A percentile compares a stretch with the other conserved stretches of the same genome.
phyloP scores from a whole-genome alignment of 2,329 filamentous ascomycete genomes.

The Phialophora macrospora region DNA sequence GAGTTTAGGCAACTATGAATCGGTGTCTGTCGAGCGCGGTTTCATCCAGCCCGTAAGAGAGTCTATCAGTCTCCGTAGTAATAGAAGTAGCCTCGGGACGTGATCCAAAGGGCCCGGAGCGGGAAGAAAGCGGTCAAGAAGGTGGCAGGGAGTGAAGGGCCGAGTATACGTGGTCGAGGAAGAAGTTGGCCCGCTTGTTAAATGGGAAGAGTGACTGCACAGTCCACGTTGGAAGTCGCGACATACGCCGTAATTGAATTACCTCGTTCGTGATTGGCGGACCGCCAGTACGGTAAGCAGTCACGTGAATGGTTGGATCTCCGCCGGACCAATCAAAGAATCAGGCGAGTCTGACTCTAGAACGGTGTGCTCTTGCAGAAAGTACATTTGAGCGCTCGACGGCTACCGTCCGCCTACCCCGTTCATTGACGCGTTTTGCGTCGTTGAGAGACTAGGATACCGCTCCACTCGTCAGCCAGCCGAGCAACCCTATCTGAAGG shows the following conservation, averaged over 20 bases:
- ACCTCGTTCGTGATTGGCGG: slow-evolving; percentile 28
- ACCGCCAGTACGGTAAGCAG: not conserved
- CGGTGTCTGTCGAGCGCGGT: not conserved
- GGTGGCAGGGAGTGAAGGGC: slow-evolving; percentile 14
- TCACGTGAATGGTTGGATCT: not conserved
- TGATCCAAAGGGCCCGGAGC: not conserved
- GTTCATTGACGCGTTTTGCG: not conserved
- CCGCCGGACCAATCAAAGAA: not conserved
- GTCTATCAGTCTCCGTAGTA: not conserved
- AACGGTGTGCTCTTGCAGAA: not conserved
- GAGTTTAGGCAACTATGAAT: slow-evolving; percentile 17
- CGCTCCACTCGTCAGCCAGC: not conserved
- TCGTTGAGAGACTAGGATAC: not conserved
- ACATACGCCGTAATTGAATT: slow-evolving; percentile 22
- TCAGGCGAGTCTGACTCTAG: not conserved
- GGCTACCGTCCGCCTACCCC: not conserved
- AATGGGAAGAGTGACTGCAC: slow-evolving; percentile 29
- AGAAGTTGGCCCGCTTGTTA: slow-evolving; percentile 13
- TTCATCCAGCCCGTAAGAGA: not conserved
- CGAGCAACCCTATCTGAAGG: not conserved
- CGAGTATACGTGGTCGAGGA: slow-evolving; percentile 20
- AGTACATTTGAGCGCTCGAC: not conserved
- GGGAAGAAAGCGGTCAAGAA: slow-evolving; percentile 8
- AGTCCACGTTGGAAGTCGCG: slow-evolving; percentile 22
- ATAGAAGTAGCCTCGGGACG: not conserved